phyloP scores from a whole-genome alignment of 2,329 filamentous ascomycete genomes.

The Calycina marina region DNA sequence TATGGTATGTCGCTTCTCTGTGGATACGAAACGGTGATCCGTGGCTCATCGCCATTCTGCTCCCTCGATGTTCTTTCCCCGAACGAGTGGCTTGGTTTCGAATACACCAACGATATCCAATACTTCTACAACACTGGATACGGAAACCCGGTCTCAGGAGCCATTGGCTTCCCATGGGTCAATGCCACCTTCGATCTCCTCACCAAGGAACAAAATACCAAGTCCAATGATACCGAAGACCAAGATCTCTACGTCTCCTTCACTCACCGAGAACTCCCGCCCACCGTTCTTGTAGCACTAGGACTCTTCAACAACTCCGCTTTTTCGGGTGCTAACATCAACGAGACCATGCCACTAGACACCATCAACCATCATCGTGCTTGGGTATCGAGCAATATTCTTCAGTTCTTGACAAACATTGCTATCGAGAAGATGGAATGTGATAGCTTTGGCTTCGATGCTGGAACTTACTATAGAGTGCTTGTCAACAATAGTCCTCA shows the following conservation, averaged over 20 bases:
- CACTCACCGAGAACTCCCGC: slow-evolving; percentile 38
- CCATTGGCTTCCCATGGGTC: slow-evolving; percentile 36
- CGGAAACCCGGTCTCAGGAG: slow-evolving; percentile 30
- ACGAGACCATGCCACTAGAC: slow-evolving; percentile 33
- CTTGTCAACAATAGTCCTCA: slow-evolving; percentile 36
- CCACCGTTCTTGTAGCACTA: slow-evolving; percentile 36
- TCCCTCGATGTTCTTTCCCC: slow-evolving; percentile 28
- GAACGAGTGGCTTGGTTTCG: slow-evolving; percentile 33
- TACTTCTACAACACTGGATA: slow-evolving; percentile 39
- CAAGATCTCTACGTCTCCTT: slow-evolving; percentile 40
- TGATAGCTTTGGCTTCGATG: slow-evolving; percentile 31
- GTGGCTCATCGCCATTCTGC: slow-evolving; percentile 32
- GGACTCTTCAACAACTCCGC: slow-evolving; percentile 40
- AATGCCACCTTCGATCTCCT: slow-evolving; percentile 32
- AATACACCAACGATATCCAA: slow-evolving; percentile 34
- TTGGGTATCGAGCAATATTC: slow-evolving; percentile 35
- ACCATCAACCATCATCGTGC: slow-evolving; percentile 33
- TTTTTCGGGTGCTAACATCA: slow-evolving; percentile 30
- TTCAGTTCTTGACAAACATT: slow-evolving; percentile 39
- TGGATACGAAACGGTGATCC: slow-evolving; percentile 35
- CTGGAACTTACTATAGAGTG: slow-evolving; percentile 31
- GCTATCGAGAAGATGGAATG: slow-evolving; percentile 38
- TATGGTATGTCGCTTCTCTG: slow-evolving; percentile 35
- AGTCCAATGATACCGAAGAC: slow-evolving; percentile 19
- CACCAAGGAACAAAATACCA: slow-evolving; percentile 17